Conservation (phyloP, 2,329 filamentous ascomycete species). For the Pseudopyrenochaeta lycopersici region DNA sequence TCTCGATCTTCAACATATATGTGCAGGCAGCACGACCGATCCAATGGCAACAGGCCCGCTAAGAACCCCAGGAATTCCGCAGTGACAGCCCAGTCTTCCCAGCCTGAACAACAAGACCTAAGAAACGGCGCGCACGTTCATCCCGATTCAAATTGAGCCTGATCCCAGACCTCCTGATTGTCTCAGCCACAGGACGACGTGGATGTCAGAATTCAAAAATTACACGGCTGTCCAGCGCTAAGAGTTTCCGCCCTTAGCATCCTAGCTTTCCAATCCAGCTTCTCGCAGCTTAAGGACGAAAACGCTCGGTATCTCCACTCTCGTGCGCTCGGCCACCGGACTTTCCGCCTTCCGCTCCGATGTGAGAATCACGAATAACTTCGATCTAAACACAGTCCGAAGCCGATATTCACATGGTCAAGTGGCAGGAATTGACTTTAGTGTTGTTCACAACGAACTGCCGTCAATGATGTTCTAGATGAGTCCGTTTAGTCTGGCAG, state of each 20-base stretch:
- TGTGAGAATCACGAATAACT: conserved; percentile 4
- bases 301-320: conserved; percentile 19
- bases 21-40: conserved; percentile 5
- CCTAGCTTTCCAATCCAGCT: conserved; percentile 1
- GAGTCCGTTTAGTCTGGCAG: background rate
- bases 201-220: conserved; percentile 7
- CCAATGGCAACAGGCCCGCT: conserved; percentile 2
- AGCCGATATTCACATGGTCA: conserved; percentile 4
- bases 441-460: too few relatives aligned
- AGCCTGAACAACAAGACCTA: background rate
- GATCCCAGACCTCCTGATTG: conserved; percentile 1
- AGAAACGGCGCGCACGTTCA: background rate
- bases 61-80: background rate
- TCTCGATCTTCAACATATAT: conserved; percentile 16
- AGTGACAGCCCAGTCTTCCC: background rate
- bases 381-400: conserved; percentile 9
- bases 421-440: background rate
- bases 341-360: conserved; percentile 27
- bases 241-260: conserved; percentile 11
- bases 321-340: conserved; percentile 27
- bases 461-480: too few relatives aligned
- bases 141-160: conserved; percentile 3
- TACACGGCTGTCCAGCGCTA: conserved; percentile 10
- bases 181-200: conserved; percentile 24
- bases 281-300: conserved; percentile 34